phyloP scores from a whole-genome alignment of 306 rosid genomes.

The Prunus dulcis region DNA sequence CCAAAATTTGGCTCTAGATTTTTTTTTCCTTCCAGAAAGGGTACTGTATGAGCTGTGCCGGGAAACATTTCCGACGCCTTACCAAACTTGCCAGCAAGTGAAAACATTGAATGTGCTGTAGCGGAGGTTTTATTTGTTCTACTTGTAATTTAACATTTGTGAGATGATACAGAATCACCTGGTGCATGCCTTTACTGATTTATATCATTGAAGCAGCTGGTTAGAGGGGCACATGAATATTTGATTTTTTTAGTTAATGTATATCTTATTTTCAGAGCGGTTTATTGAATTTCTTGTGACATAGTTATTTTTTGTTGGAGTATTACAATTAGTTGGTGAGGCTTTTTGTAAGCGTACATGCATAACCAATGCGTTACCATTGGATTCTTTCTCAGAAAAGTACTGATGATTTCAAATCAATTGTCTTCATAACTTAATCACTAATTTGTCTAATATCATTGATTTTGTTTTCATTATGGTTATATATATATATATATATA shows the following conservation, averaged over 20 bases:
- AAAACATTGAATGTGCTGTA: slow-evolving; percentile 29
- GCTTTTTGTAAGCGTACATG: too few species aligned
- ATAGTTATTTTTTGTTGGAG: too few species aligned
- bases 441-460: not conserved
- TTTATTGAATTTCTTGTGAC: too few species aligned
- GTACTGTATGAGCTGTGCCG: slow-evolving; percentile 16
- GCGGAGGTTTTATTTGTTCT: slow-evolving; percentile 45
- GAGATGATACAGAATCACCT: slow-evolving; percentile 18
- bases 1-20: slow-evolving; percentile 3
- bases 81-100: slow-evolving; percentile 18
- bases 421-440: too few species aligned
- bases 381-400: too few species aligned
- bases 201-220: slow-evolving; percentile 10
- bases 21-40: slow-evolving; percentile 19
- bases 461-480: too few species aligned
- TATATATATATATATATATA: too few species aligned
- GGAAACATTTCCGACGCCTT: slow-evolving; percentile 29
- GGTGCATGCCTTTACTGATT: not conserved
- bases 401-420: too few species aligned
- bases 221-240: not conserved
- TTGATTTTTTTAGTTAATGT: not conserved
- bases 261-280: not conserved
- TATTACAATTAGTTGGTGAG: too few species aligned
- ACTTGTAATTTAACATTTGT: slow-evolving; percentile 36
- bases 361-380: too few species aligned